Conservation (phyloP, 2,329 filamentous ascomycete genomes). For the Dendrostoma leiphaemia region DNA sequence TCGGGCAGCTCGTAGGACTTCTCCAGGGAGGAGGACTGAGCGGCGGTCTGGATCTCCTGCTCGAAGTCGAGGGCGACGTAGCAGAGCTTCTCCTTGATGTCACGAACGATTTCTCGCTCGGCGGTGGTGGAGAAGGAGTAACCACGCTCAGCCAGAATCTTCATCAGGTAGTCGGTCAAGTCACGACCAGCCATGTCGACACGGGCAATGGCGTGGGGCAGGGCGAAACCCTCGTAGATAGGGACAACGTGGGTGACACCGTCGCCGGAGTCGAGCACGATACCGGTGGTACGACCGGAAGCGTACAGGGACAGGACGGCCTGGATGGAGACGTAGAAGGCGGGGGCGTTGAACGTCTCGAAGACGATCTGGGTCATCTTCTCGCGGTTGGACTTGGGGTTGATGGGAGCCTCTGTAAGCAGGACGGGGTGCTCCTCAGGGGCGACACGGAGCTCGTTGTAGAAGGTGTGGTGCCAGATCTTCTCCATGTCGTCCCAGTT, state of each 20-base stretch:
- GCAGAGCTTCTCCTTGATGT: constrained; percentile 99
- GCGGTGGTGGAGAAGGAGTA: constrained; percentile 99
- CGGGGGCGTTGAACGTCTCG: constrained; percentile 99
- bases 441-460: constrained; percentile 99
- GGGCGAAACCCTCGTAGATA: constrained; percentile 99
- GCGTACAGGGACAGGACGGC: constrained; percentile 98
- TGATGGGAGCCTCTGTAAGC: constrained; percentile 99
- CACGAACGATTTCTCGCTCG: constrained; percentile 46
- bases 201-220: constrained; percentile 99
- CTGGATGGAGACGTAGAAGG: constrained; percentile 98
- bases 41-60: constrained; percentile 99
- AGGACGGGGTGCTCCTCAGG: constrained; percentile 99
- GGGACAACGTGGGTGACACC: constrained; percentile 99
- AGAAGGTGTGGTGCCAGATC: constrained; percentile 99
- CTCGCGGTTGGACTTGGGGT: constrained; percentile 99
- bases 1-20: constrained; percentile 99
- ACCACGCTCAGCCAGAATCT: constrained; percentile 98
- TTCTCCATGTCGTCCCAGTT: constrained; percentile 99
- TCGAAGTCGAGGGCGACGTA: constrained; percentile 99
- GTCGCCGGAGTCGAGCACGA: constrained; percentile 99
- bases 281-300: constrained; percentile 99
- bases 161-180: constrained; percentile 99
- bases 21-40: constrained; percentile 97
- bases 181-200: constrained; percentile 99
- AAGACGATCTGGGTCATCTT: constrained; percentile 99